These are phyloP conservation scores for Podospora australis DNA, from an alignment of 495 filamentous ascomycete genomes.

Conservation along the genomic window DNA sequence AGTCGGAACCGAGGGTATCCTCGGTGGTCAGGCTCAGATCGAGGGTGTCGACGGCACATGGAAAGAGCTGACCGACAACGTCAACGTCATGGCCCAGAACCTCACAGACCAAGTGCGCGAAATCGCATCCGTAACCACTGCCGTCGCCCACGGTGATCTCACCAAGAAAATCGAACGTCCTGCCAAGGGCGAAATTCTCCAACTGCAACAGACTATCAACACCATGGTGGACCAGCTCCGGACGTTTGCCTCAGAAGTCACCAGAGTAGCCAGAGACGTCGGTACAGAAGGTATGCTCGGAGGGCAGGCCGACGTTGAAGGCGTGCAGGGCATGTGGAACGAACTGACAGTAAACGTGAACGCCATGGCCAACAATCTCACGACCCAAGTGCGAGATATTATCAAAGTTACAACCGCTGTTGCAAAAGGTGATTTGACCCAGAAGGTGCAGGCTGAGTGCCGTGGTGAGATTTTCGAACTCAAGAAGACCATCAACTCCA, in stretches of 20 bases:
- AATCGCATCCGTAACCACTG: slow-evolving; percentile 92
- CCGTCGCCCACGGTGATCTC: slow-evolving; percentile 92
- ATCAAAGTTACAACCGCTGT: slow-evolving; percentile 98
- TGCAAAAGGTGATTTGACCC: slow-evolving; percentile 90
- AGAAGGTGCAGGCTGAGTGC: slow-evolving; percentile 95
- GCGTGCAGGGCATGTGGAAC: slow-evolving; percentile 81
- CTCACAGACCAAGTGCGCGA: slow-evolving; percentile 77
- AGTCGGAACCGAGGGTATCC: slow-evolving; percentile 92
- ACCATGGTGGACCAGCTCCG: slow-evolving; percentile 98
- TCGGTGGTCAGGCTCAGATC: slow-evolving; percentile 95
- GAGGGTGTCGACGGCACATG: slow-evolving; percentile 94
- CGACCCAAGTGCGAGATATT: slow-evolving; percentile 96
- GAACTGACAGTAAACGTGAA: slow-evolving; percentile 98
- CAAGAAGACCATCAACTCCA: slow-evolving; percentile 96
- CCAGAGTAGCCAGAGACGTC: slow-evolving; percentile 91
- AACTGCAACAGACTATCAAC: slow-evolving; percentile 96
- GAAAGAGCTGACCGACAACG: slow-evolving; percentile 96
- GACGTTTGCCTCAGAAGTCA: slow-evolving; percentile 96
- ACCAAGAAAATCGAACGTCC: slow-evolving; percentile 94
- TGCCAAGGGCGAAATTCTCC: slow-evolving; percentile 89
- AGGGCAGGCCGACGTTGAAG: slow-evolving; percentile 92
- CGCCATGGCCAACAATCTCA: slow-evolving; percentile 96
- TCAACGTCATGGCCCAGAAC: slow-evolving; percentile 93
- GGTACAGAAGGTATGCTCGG: slow-evolving; percentile 96
- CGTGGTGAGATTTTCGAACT: slow-evolving; percentile 93